Evolutionary conservation across 352 stramenopile species (phyloP).

Genomic region (Globisporangium spinosum): DNA sequence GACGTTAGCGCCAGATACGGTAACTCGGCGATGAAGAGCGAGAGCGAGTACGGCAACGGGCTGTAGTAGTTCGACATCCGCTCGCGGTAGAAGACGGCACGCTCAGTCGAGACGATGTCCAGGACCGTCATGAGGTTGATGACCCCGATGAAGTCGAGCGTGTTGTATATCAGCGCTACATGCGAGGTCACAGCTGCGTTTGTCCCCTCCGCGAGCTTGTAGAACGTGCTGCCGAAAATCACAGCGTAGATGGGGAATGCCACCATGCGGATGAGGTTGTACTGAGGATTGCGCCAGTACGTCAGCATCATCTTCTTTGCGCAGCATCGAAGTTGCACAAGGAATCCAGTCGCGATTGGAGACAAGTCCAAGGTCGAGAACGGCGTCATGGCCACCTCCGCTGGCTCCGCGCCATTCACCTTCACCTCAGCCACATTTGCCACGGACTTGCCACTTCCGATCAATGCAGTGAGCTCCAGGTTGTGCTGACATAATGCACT

Average conservation of each 20-base stretch:
- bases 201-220: constrained; percentile 23
- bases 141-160: constrained; percentile 60
- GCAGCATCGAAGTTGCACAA: constrained; percentile 27
- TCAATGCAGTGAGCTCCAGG: constrained; percentile 23
- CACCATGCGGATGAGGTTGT: constrained; percentile 67
- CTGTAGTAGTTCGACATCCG: constrained; percentile 54
- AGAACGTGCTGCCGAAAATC: constrained; percentile 72
- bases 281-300: constrained; percentile 57
- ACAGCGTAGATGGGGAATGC: constrained; percentile 50
- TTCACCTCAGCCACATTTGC: no score
- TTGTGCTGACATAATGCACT: constrained; percentile 36
- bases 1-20: constrained; percentile 31
- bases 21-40: constrained; percentile 39
- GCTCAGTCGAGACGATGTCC: constrained; percentile 41
- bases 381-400: no score
- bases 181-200: constrained; percentile 34
- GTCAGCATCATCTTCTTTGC: constrained; percentile 36
- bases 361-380: constrained; percentile 49
- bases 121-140: constrained; percentile 60
- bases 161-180: constrained; percentile 72
- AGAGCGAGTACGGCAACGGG: constrained; percentile 36
- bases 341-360: constrained; percentile 42
- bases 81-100: constrained; percentile 57
- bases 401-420: no score
- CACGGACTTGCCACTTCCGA: constrained; percentile 12